phyloP scores from a whole-genome alignment of 148 eudicot species.

The Camellia granthamiana region DNA sequence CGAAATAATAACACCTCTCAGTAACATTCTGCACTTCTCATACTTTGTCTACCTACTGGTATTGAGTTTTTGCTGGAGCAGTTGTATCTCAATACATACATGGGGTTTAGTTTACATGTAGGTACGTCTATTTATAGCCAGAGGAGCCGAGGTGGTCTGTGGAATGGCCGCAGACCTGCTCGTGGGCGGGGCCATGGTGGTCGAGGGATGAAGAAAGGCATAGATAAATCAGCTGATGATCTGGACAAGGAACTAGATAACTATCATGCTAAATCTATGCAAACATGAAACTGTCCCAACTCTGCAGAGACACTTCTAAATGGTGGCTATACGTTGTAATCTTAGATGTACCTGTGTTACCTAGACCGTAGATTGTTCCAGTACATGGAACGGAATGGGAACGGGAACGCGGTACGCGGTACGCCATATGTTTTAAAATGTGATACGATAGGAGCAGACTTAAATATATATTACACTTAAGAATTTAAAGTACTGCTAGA shows the following conservation, averaged over 20 bases:
- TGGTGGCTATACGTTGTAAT: background rate
- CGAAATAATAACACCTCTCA: background rate
- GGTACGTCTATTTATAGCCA: constrained; percentile 24
- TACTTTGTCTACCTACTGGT: background rate
- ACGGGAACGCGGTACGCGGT: too few relatives aligned
- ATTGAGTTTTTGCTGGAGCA: background rate
- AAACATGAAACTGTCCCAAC: constrained; percentile 24
- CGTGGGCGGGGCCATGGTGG: constrained; percentile 48
- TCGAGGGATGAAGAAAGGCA: constrained; percentile 44
- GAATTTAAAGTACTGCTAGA: too few relatives aligned
- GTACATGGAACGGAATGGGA: too few relatives aligned
- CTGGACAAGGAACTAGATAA: constrained; percentile 87
- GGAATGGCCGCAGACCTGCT: constrained; percentile 37
- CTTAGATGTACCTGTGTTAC: background rate
- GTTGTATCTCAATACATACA: background rate
- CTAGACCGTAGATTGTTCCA: too few relatives aligned
- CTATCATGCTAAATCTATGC: constrained; percentile 84
- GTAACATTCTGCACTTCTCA: background rate
- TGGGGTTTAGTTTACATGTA: background rate
- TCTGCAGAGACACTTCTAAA: background rate
- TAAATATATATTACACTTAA: too few relatives aligned
- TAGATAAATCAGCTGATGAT: constrained; percentile 69
- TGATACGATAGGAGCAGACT: too few relatives aligned
- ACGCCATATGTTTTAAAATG: too few relatives aligned
- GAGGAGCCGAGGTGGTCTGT: constrained; percentile 54